phyloP scores from a whole-genome alignment of 352 stramenopile genomes.

The Phytophthora citrophthora region DNA sequence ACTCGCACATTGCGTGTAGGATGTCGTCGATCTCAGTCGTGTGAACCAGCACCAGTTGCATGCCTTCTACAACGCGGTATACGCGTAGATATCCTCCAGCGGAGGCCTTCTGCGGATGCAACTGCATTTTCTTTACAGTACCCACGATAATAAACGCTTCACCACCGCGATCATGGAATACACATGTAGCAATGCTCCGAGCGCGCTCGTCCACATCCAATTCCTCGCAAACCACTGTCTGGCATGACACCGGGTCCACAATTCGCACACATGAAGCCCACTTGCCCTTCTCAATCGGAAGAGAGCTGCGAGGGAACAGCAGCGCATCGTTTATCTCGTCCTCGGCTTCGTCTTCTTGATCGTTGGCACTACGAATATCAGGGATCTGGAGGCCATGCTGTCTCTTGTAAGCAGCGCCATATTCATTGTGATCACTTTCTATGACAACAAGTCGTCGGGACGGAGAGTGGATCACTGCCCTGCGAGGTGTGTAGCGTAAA shows the following conservation, averaged over 20 bases:
- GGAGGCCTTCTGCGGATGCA: conserved; percentile 88
- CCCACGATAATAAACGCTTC: conserved; percentile 98
- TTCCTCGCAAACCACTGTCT: conserved; percentile 92
- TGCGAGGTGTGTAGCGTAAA: conserved; percentile 97
- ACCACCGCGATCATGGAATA: conserved; percentile 95
- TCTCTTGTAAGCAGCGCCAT: conserved; percentile 91
- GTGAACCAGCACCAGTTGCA: conserved; percentile 96
- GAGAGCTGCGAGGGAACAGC: conserved; percentile 61
- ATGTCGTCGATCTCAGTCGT: conserved; percentile 97
- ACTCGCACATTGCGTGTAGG: conserved; percentile 96
- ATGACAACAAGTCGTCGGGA: conserved; percentile 94
- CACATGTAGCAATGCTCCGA: conserved; percentile 92
- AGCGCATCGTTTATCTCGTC: conserved; percentile 83
- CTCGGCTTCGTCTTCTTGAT: conserved; percentile 86
- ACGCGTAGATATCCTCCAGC: conserved; percentile 87
- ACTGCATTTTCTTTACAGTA: conserved; percentile 94
- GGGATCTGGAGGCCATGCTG: conserved; percentile 69
- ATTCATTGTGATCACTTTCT: conserved; percentile 98
- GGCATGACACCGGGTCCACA: conserved; percentile 93
- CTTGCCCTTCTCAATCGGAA: conserved; percentile 69
- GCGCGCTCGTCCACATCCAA: conserved; percentile 94
- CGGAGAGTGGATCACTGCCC: conserved; percentile 92
- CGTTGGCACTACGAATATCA: conserved; percentile 49
- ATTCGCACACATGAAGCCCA: conserved; percentile 99
- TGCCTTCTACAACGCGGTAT: conserved; percentile 94